Conservation (phyloP, 2,329 filamentous ascomycete genomes). For the Truncatella angustata region DNA sequence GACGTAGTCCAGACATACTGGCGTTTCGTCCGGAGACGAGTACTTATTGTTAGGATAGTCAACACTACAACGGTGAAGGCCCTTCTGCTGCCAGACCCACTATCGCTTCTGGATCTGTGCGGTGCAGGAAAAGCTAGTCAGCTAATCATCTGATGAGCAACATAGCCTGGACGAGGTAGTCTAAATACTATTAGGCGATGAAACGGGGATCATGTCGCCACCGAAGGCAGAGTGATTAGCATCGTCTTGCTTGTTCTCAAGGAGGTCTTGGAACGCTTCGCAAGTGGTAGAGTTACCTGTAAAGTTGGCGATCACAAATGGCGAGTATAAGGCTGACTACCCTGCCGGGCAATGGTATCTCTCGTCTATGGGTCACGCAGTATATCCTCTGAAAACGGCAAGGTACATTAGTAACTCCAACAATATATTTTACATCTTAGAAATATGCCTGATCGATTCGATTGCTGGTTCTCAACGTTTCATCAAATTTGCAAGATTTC, state of each 20-base stretch:
- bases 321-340: too few species aligned
- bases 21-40: background rate
- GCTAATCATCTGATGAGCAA: background rate
- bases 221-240: conserved; percentile 7
- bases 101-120: conserved; percentile 8
- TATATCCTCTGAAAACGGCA: too few species aligned
- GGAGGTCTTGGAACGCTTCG: background rate
- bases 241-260: conserved; percentile 11
- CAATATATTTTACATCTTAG: too few species aligned
- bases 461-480: too few species aligned
- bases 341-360: too few species aligned
- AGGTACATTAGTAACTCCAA: too few species aligned
- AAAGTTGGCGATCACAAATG: conserved; percentile 8
- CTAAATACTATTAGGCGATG: conserved; percentile 7
- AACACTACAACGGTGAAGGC: background rate
- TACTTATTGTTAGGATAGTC: conserved; percentile 3
- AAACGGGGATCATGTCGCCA: conserved; percentile 12
- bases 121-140: conserved; percentile 8
- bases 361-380: too few species aligned
- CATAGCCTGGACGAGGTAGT: background rate
- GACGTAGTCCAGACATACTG: background rate
- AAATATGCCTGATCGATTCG: too few species aligned
- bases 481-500: too few species aligned
- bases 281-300: background rate
- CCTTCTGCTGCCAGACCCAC: conserved; percentile 12